Evolutionary conservation across 495 filamentous ascomycete genomes (phyloP), one percentile per base, ranked within the genome.

Genomic region (Aspergillus kassunensis): DNA sequence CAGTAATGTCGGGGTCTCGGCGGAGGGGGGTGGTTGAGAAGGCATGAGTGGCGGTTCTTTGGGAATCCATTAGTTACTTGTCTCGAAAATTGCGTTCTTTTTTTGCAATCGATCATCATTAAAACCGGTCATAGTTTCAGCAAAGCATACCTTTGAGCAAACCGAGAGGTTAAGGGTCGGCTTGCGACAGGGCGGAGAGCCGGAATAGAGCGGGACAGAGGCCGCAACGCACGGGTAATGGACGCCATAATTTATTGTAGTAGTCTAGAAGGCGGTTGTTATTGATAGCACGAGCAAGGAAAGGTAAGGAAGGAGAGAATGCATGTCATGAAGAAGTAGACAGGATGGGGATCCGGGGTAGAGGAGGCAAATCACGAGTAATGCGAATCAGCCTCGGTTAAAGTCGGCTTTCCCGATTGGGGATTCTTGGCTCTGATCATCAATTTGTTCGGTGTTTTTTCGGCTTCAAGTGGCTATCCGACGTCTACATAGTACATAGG

Each of bases 1-100:
- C 79, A 50, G 79, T 75, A 54, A 93, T 75, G 66, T 89, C 87
- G 49, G 72, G 65, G 33, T 79, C 70, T 50, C 76, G 81, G 53
- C 80, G 79, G 51, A 74, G 69, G 46, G 78, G 55, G 0, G 88
- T 90, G 24, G 82, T 82, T n/a, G 88, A 89, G 58, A 95, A 80
- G 16, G 83, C 74, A 75, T 87, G 78, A 57, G 78, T 70, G 57
- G 77, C 87, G 35, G 52, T n/a, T n/a, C n/a, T n/a, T n/a, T n/a
- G n/a, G n/a, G n/a, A n/a, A n/a, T n/a, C n/a, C n/a, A n/a, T n/a
- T n/a, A n/a, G n/a, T n/a, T n/a, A n/a, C n/a, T n/a, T n/a, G n/a
- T n/a, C n/a, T n/a, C n/a, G n/a, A n/a, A n/a, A n/a, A n/a, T n/a
- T n/a, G n/a, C n/a, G n/a, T n/a, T n/a, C n/a, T n/a, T n/a, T n/a